Conservation (phyloP, 352 stramenopile species). For the Globisporangium uncinulatum region DNA sequence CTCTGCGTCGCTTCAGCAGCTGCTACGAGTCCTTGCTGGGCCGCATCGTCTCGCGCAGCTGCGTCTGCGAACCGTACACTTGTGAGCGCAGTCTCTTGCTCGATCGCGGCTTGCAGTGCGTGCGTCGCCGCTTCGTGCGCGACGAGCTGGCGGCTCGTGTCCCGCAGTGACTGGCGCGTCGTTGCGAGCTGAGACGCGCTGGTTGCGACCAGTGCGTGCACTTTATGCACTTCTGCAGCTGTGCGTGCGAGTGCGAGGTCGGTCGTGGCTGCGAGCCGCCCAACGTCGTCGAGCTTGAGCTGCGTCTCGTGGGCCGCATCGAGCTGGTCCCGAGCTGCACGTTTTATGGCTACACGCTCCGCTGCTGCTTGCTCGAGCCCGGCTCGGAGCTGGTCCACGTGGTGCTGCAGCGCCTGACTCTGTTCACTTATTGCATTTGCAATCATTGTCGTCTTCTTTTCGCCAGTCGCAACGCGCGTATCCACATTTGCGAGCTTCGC, state of each 20-base stretch:
- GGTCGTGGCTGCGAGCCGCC: conserved; percentile 31
- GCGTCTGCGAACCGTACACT: conserved; percentile 21
- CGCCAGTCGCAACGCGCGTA: conserved; percentile 25
- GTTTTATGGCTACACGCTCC: conserved; percentile 38
- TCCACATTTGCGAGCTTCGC: conserved; percentile 31
- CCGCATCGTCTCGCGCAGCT: conserved; percentile 19
- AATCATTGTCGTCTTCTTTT: conserved; percentile 39
- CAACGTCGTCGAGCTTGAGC: conserved; percentile 40
- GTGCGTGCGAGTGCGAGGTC: conserved; percentile 36
- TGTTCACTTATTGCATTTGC: conserved; percentile 32
- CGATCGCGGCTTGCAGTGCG: conserved; percentile 17
- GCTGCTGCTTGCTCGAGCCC: conserved; percentile 24
- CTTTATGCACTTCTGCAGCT: conserved; percentile 42
- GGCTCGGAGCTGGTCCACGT: conserved; percentile 20
- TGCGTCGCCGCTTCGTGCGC: conserved; percentile 24
- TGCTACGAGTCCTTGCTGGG: conserved; percentile 23
- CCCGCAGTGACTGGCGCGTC: conserved; percentile 30
- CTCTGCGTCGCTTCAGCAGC: conserved; percentile 20
- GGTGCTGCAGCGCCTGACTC: conserved; percentile 33
- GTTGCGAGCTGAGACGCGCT: conserved; percentile 38
- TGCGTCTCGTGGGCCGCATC: conserved; percentile 43
- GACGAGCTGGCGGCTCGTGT: conserved; percentile 26
- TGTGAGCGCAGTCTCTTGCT: conserved; percentile 26
- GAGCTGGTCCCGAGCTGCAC: conserved; percentile 21
- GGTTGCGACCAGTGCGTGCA: conserved; percentile 31